These are phyloP conservation scores for Chlorella vulgaris DNA, from an alignment of 139 green algal genomes.

Conservation along the genomic window DNA sequence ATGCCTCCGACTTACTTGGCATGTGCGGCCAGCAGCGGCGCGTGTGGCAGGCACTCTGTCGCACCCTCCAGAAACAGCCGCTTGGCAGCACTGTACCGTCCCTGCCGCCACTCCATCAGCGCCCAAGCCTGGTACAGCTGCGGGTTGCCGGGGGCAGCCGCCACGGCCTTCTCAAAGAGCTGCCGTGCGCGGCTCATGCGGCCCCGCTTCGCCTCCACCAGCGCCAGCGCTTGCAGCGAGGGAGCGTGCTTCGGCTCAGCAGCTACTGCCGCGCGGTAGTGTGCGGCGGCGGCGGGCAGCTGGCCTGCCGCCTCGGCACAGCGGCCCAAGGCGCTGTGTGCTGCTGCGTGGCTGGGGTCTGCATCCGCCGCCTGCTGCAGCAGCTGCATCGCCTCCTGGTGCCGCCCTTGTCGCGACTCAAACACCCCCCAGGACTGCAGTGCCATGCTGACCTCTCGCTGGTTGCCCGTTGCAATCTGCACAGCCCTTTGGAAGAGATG, in stretches of 20 bases:
- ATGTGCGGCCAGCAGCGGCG: constrained; percentile 43
- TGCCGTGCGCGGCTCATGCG: constrained; percentile 29
- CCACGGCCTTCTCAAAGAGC: constrained; percentile 45
- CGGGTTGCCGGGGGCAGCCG: neutral
- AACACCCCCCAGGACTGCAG: constrained; percentile 32
- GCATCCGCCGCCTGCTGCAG: constrained; percentile 44
- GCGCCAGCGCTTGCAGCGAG: constrained; percentile 58
- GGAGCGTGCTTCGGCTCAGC: constrained; percentile 3
- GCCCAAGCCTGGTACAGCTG: constrained; percentile 29
- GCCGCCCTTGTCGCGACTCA: constrained; percentile 14
- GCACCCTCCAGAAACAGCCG: constrained; percentile 46
- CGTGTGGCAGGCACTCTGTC: constrained; percentile 5
- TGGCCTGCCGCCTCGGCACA: constrained; percentile 13
- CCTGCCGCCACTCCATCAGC: constrained; percentile 58
- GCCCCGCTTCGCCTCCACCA: constrained; percentile 51
- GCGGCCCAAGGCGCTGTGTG: constrained; percentile 8
- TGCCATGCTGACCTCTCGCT: neutral
- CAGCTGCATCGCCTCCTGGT: constrained; percentile 35
- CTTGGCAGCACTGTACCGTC: constrained; percentile 39
- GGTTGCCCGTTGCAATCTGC: neutral
- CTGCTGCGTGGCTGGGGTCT: constrained; percentile 32
- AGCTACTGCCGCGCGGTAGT: neutral
- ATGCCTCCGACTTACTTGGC: constrained; percentile 21
- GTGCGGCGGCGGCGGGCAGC: neutral
- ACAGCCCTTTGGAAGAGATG: neutral